Base-by-base conservation (phyloP, 371 early-diverging fungal species). In the Mortierella sp. region DNA sequence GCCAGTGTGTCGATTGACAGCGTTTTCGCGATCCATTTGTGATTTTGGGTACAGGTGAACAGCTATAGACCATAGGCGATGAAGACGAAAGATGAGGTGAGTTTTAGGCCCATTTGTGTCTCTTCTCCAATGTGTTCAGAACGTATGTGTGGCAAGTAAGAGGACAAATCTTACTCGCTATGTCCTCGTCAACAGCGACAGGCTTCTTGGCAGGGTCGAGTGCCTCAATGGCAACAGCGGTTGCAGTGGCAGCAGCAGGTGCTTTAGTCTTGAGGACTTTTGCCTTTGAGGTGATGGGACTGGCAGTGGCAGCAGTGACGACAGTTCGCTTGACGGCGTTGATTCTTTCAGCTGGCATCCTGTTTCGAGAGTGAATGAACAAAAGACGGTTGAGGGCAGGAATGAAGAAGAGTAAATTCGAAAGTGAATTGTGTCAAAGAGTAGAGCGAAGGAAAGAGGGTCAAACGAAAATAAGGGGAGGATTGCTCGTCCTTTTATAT, bases 1-100 rank as follows among this genome's bases (percentile, higher is more conserved):
- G 3, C 87, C 88, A 2, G 94, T 94, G 63, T 91, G 90, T 1
- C 80, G 74, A 70, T 93, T 95, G 65, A 91, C 75, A 43, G 88
- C 93, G 24, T 84, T 76, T 43, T 71, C 80, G 29, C 94, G 90
- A 21, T 87, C 92, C 5, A 77, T 68, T 0, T 82, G 43, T 1
- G 89, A 87, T 65, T 75, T 83, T 1, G 94, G 93, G 54, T 88
- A 93, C 11, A 65, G 46, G n/a, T 85, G 89, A 11, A 84, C 43
- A 27, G 78, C 91, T 90, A 54, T 24, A 38, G 32, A 10, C 21
- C 2, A 38, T 35, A 68, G 21, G 24, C 2, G n/a, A 43, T 24
- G 16, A 48, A 41, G 43, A 18, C 70, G 32, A 54, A 21, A 41
- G 21, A 65, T 0, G 5, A 21, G 48, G 32, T 21, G 44, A 43